Base-by-base conservation (phyloP, 192 early-diverging fungal genomes). In the Podila verticillata region DNA sequence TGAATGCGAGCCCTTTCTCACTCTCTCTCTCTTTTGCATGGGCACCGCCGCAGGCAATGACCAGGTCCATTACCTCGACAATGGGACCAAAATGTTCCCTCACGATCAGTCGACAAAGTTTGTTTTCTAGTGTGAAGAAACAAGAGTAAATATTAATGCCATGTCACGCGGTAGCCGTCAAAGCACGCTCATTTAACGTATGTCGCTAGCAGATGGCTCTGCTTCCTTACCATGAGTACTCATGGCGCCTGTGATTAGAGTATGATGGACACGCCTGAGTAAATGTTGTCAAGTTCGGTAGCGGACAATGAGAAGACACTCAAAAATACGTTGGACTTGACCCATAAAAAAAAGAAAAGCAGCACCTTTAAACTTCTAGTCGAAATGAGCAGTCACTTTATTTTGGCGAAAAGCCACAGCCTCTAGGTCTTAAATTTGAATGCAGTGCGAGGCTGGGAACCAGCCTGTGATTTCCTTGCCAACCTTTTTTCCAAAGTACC, bases 41-140 rank as follows among this genome's bases (percentile, higher is more conserved):
- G 39, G 66, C 58, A 28, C 49, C 12, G 8, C 51, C 26, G 26
- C 34, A 58, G 12, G 6, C 15, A 15, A 56, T 13, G 47, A 12
- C 35, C 17, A 7, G 0, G 30, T n/a, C 2, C 1, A 31, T 28
- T 90, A 90, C 88, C 82, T 92, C 89, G 10, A 93, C 90, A 66
- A 93, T 87, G 24, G 90, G 86, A n/a, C 95, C 95, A 85, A 92
- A 95, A 74, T 93, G 90, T 68, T 95, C 92, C 66, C 81, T 71
- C 48, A 96, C 70, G 66, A 96, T 91, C 47, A 87, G 75, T 47
- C 75, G 70, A 58, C 83, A 80, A 58, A 84, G 48, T 0, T 72
- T 72, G 35, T 68, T 80, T 54, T 80, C 77, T 80, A 79, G 4
- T 7, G 51, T 26, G 31, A 3, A 60, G 29, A 60, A 60, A 60